Percentiles rank a stretch among this genome's conserved stretches.
Conservation (phyloP, 2,329 filamentous ascomycete species). For the Colletotrichum coccodes region DNA sequence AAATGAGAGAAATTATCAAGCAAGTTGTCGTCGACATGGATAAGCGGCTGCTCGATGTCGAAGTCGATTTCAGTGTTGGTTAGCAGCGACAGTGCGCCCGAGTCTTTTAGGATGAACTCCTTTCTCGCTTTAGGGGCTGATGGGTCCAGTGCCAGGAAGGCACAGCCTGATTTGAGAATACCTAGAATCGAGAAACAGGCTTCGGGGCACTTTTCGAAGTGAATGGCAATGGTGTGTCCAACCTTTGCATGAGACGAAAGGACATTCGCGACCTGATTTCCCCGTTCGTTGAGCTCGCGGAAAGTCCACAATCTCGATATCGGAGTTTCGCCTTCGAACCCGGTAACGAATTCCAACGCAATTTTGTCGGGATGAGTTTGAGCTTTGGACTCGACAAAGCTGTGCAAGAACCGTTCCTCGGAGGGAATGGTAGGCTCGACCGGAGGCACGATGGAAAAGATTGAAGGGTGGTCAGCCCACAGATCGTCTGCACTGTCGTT, state of each 20-base stretch:
- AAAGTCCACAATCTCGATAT: slow-evolving; percentile 76
- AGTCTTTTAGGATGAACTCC: slow-evolving; percentile 81
- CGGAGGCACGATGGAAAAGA: slow-evolving; percentile 76
- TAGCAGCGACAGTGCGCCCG: slow-evolving; percentile 71
- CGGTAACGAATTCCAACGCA: slow-evolving; percentile 81
- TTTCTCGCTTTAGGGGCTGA: slow-evolving; percentile 78
- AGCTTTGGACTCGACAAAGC: slow-evolving; percentile 79
- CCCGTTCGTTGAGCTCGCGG: slow-evolving; percentile 73
- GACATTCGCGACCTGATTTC: slow-evolving; percentile 77
- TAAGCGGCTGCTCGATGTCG: slow-evolving; percentile 41
- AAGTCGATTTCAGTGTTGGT: slow-evolving; percentile 55
- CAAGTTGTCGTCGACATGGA: slow-evolving; percentile 44
- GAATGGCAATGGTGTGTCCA: slow-evolving; percentile 76
- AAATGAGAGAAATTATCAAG: slow-evolving; percentile 39
- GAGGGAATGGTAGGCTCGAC: slow-evolving; percentile 66
- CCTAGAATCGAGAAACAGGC: slow-evolving; percentile 86
- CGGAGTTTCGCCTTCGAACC: slow-evolving; percentile 57
- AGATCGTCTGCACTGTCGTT: slow-evolving; percentile 52
- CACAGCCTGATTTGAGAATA: slow-evolving; percentile 83
- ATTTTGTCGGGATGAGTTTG: slow-evolving; percentile 62
- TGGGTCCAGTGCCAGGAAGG: slow-evolving; percentile 84
- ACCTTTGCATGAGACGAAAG: slow-evolving; percentile 60
- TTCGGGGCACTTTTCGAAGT: slow-evolving; percentile 87
- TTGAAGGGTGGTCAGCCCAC: slow-evolving; percentile 38
- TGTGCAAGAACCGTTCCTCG: slow-evolving; percentile 72